Evolutionary conservation across 441 rosid species (phyloP), one percentile per base, ranked within the genome.

Genomic region (Erodium texanum): DNA sequence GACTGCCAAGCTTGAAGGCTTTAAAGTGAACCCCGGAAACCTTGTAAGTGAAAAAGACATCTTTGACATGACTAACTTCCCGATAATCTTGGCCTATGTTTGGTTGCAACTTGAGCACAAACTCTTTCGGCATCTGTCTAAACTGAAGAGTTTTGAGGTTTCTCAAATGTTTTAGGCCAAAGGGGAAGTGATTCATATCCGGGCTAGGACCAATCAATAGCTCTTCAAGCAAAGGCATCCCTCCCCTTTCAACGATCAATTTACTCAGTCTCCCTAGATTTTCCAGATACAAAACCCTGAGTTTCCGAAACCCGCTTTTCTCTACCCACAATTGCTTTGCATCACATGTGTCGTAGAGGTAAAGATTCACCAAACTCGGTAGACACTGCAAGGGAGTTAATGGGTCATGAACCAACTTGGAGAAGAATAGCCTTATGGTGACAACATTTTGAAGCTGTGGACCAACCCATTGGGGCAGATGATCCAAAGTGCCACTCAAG

Each of bases 391-490:
- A 56, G 1, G 58, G 5, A 16, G 23, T 36, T 18, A 71, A 24
- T 1, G 38, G 69, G 65, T 19, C n/a, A 43, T 65, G 43, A 0
- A 50, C 11, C 10, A 65, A 16, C 10, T 20, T 20, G 2, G 65
- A 54, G 23, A 14, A 71, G 34, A 8, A 2, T 15, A 70, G 16
- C 4, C 15, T 11, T 15, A 70, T 15, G 0, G 23, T 61, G 15
- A 54, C 65, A 1, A 56, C 24, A 20, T 27, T 15, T 14, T 65
- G 43, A 1, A 71, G 65, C 10, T 58, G 0, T 0, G 56, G 7
- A 65, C 29, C 29, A 27, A 71, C 23, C 74, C 74, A 71, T 10
- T 36, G 18, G 4, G 69, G 69, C 24, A 65, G 24, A 41, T 34
- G 34, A 19, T 65, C 64, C 7, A 65, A 3, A 16, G 23, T 7